A percentile compares a stretch with the other conserved stretches of the same genome.
Conservation (phyloP, 2,329 filamentous ascomycete genomes). For the Myriangium duriaei region DNA sequence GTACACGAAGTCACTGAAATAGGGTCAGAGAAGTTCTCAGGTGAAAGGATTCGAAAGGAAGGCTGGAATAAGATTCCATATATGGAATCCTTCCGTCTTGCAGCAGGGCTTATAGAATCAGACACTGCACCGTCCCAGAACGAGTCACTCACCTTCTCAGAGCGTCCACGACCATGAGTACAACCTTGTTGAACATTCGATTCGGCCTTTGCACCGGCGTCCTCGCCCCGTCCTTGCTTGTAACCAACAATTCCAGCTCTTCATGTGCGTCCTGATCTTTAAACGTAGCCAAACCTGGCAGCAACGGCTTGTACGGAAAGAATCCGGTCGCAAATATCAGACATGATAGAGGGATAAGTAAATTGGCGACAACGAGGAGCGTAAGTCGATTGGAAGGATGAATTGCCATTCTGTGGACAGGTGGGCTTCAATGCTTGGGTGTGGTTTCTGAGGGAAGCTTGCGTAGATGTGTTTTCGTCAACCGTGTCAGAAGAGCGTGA, state of each 20-base stretch:
- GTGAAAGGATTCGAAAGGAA: too few species aligned
- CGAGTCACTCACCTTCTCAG: conserved; percentile 58
- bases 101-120: too few species aligned
- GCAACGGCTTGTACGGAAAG: conserved; percentile 92
- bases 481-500: too few species aligned
- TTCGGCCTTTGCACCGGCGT: conserved; percentile 41
- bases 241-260: conserved; percentile 10
- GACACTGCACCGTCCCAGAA: too few species aligned
- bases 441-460: neutral
- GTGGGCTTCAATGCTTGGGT: neutral
- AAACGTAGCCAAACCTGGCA: conserved; percentile 61
- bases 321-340: conserved; percentile 74
- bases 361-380: conserved; percentile 54
- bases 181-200: conserved; percentile 71
- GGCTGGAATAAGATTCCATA: too few species aligned
- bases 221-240: conserved; percentile 2
- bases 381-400: conserved; percentile 1
- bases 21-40: conserved; percentile 15
- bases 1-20: conserved; percentile 79
- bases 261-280: conserved; percentile 14
- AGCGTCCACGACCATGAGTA: conserved; percentile 98
- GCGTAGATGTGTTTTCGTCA: too few species aligned
- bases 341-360: conserved; percentile 59
- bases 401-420: conserved; percentile 1
- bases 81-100: too few species aligned